Evolutionary conservation across 2,329 filamentous ascomycete species (phyloP), one percentile per base, ranked within the genome.

Genomic region (Pseudopithomyces chartarum): DNA sequence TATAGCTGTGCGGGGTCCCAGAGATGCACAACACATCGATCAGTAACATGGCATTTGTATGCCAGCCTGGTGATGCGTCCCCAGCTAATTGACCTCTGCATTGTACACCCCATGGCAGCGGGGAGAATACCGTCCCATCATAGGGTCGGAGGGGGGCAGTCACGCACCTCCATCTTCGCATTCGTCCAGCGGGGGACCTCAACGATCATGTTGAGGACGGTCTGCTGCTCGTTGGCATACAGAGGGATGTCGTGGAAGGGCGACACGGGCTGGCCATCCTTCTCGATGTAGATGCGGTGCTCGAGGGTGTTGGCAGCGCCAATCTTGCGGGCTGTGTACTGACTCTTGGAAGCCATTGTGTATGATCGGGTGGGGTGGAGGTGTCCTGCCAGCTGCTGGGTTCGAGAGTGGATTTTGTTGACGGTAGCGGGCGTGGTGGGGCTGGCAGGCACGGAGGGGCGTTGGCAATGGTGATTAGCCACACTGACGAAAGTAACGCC

Each of bases 101-200:
- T 36, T 36, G 15, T 13, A 11, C 34, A 36, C 13, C 5, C 34
- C 15, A n/a, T 13, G 15, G 11, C 11, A 5, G 11, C 34, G n/a
- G 38, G 15, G 15, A 40, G 38, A n/a, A n/a, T 17, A 17, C n/a
- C 38, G 13, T 29, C 26, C 26, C 26, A 8, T 29, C 26, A 5
- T 19, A 17, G 38, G n/a, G 38, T 10, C 13, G 44, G 15, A 46
- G 60, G 63, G 62, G 60, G 33, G 51, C 57, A 81, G 29, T 46
- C 56, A 81, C 89, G 68, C 79, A 97, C 94, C 90, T 99, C 95
- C 81, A 96, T 91, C 88, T 99, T 99, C 74, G 90, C 95, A 82
- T 99, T 99, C 84, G 94, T 97, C 95, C 95, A 99, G 83, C 95
- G 90, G 74, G 95, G 95, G 73, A 99, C 97, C 89, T 99, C 95